Evolutionary conservation across 352 stramenopile species (phyloP), one percentile per base, ranked within the genome.

Genomic region (Globisporangium uncinulatum): DNA sequence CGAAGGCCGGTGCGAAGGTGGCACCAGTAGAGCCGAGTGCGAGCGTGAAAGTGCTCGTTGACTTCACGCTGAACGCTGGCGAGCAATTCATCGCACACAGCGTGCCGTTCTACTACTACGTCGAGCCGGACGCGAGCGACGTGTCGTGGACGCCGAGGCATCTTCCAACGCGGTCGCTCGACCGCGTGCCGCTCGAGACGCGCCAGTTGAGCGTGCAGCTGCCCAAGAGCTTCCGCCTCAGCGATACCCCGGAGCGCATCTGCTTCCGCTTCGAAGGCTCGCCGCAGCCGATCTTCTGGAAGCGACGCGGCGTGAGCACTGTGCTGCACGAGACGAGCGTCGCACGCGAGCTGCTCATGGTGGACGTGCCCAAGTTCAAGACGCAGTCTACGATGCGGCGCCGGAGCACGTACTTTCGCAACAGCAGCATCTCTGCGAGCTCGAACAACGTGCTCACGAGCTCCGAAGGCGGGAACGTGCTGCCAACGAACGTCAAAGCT

Each of bases 81-180:
- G 80, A 88, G 54, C 80, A 88, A 34, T 90, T 90, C 50, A 88
- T 90, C 32, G 76, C 77, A 2, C 80, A 90, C 42, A 87, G 78
- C 45, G 76, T 82, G 19, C 60, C 69, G 14, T 90, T 88, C 41
- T 68, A 86, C 19, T 90, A 86, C 54, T 84, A 90, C 53, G 63
- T 73, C 1, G 70, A 80, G 3, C 47, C 83, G 9, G 63, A 81
- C 8, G 58, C 69, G 9, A 55, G 31, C 6, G 74, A 86, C 11
- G 51, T 86, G 34, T 78, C 74, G 47, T 88, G 77, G 80, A 74
- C 59, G 4, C 80, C 80, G 3, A 67, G 69, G 14, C 75, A 90
- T 42, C 51, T 90, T 10, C 77, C 80, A 1, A 76, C 74, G 1
- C 67, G 71, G 15, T 72, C 62, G 24, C 66, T 81, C 6, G 61